phyloP scores from a whole-genome alignment of 2,329 filamentous ascomycete species.

The Monosporascus sp. region DNA sequence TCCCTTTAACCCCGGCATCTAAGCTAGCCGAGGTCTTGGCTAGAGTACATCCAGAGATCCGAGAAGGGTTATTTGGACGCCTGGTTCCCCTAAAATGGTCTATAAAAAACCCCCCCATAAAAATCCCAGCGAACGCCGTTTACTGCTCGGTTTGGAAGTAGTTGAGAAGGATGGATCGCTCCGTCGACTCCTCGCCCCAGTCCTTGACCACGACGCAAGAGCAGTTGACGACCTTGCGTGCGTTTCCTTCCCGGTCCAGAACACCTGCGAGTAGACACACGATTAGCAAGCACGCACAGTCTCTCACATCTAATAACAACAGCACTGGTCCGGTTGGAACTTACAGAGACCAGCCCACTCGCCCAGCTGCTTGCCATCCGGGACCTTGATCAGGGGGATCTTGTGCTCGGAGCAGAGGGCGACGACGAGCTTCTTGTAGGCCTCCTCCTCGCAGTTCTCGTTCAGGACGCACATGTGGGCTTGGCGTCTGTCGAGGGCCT shows the following conservation, averaged over 20 bases:
- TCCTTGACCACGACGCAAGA: constrained; percentile 99
- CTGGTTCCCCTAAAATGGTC: constrained; percentile 16
- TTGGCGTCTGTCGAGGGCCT: constrained; percentile 97
- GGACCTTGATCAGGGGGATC: constrained; percentile 99
- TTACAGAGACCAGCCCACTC: constrained; percentile 99
- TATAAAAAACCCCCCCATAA: constrained; percentile 20
- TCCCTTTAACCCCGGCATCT: constrained; percentile 22
- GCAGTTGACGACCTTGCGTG: constrained; percentile 99
- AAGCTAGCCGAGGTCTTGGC: constrained; percentile 41
- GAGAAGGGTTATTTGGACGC: constrained; percentile 19
- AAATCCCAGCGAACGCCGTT: constrained; percentile 32
- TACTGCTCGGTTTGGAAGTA: constrained; percentile 96
- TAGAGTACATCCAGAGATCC: constrained; percentile 31
- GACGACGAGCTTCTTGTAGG: constrained; percentile 99
- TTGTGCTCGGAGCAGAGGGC: constrained; percentile 99
- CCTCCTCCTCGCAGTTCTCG: constrained; percentile 99
- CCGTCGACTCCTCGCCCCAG: constrained; percentile 99
- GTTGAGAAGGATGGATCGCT: constrained; percentile 98
- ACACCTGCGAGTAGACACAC: constrained; percentile 58
- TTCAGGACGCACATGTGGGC: constrained; percentile 99
- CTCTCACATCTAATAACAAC: not conserved
- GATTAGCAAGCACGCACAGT: constrained; percentile 29
- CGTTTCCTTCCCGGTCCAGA: constrained; percentile 98
- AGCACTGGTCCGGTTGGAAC: constrained; percentile 37
- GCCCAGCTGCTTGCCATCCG: constrained; percentile 98